Evolutionary conservation across 306 rosid genomes (phyloP), one percentile per base, ranked within the genome.

Genomic region (Fragaria nilgerrensis): DNA sequence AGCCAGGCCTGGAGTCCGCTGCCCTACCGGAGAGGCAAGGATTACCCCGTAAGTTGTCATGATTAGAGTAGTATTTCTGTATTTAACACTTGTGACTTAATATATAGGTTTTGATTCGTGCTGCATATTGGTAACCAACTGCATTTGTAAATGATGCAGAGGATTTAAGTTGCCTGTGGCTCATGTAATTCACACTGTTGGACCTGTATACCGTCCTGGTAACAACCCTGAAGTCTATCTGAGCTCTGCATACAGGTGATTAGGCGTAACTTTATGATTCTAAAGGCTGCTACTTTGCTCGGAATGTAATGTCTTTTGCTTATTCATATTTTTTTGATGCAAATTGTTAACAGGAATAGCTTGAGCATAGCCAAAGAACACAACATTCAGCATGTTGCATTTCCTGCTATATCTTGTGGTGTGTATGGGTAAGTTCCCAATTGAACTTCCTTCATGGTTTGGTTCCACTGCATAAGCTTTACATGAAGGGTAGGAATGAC

Each of bases 331-430:
- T 50, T n/a, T 49, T 49, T 70, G 22, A 47, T 65, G 17, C 64
- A 32, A 66, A 62, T 69, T 65, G 79, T 47, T 58, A 32, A 32
- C 34, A 29, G 98, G 84, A 94, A 89, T 55, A 84, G 89, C 86
- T 83, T 94, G 88, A 85, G 78, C 81, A 82, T 94, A 77, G 97
- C 98, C 50, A 87, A 85, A 79, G 92, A 84, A 75, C 88, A 85
- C 84, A 84, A 70, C 85, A 83, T 94, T 83, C 88, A 80, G 73
- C 87, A 91, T 73, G 49, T 94, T 55, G 96, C 98, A 15, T 91
- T 94, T 85, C 86, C 97, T 56, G 98, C 98, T 59, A 88, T 94
- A 88, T 94, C 98, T 43, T 94, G 98, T 65, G 98, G 98, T 73
- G 82, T 81, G 49, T 90, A 48, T 80, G 90, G 93, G 98, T 94